Percentiles rank a stretch among this genome's conserved stretches.
Conservation (phyloP, 208 protist species). For the Wallacemonas rigidus region DNA sequence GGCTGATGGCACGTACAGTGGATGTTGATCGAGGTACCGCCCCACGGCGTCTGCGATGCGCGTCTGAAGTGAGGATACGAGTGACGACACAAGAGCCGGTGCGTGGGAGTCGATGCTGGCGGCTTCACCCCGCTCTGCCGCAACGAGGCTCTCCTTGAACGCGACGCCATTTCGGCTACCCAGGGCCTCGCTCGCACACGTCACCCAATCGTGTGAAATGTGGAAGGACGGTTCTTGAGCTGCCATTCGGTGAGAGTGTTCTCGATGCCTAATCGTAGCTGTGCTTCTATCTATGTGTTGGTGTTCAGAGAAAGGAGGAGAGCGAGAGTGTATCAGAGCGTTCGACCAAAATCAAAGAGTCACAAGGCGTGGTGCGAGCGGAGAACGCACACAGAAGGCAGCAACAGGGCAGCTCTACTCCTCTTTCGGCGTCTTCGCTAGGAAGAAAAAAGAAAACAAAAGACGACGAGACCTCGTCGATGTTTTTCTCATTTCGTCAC, state of each 20-base stretch:
- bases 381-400: not conserved
- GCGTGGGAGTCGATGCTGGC: constrained; percentile 25
- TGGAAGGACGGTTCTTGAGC: not conserved
- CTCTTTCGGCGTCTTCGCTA: too few relatives aligned
- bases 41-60: not conserved
- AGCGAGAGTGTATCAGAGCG: too few relatives aligned
- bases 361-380: too few relatives aligned
- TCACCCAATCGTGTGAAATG: constrained; percentile 33
- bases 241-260: not conserved
- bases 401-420: not conserved
- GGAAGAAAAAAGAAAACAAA: too few relatives aligned
- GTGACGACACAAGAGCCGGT: not conserved
- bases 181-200: constrained; percentile 35
- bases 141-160: constrained; percentile 39
- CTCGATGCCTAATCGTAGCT: not conserved
- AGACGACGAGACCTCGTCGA: too few relatives aligned
- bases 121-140: constrained; percentile 42
- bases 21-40: constrained; percentile 2
- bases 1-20: not conserved
- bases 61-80: constrained; percentile 6
- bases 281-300: constrained; percentile 10
- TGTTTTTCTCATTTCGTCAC: too few relatives aligned
- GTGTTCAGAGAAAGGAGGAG: too few relatives aligned
- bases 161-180: constrained; percentile 42
- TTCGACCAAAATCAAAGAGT: too few relatives aligned